These are phyloP conservation scores for Scedosporium apiospermum DNA, from an alignment of 2,329 filamentous ascomycete genomes.

Conservation along the genomic window DNA sequence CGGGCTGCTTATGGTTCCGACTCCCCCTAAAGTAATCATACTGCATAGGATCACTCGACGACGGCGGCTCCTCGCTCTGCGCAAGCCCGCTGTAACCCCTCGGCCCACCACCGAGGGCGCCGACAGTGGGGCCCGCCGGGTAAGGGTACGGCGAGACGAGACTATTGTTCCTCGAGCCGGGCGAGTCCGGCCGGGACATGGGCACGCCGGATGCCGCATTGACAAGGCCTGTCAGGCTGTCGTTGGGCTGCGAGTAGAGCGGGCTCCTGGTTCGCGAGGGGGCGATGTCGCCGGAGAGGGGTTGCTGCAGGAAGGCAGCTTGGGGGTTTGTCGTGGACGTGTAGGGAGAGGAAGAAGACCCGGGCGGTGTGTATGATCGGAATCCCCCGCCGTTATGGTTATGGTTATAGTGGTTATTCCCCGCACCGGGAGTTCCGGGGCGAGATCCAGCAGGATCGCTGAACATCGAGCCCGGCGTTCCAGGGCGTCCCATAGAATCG, in stretches of 20 bases:
- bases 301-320: conserved; percentile 9
- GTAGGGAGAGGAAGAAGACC: conserved; percentile 1
- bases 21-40: conserved; percentile 49
- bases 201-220: conserved; percentile 43
- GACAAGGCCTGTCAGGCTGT: conserved; percentile 44
- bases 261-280: conserved; percentile 31
- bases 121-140: conserved; percentile 30
- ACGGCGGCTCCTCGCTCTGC: conserved; percentile 37
- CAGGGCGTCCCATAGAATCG: conserved; percentile 47
- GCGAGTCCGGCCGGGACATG: conserved; percentile 19
- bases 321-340: conserved; percentile 2
- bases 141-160: conserved; percentile 13
- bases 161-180: conserved; percentile 22
- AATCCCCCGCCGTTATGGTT: conserved; percentile 2
- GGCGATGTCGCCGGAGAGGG: conserved; percentile 12
- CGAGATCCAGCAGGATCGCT: conserved; percentile 36
- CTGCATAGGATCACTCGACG: conserved; percentile 33
- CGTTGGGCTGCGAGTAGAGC: conserved; percentile 41
- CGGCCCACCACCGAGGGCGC: conserved; percentile 48
- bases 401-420: neutral
- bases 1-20: conserved; percentile 20
- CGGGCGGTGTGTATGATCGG: conserved; percentile 10
- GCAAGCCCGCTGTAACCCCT: conserved; percentile 50
- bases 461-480: conserved; percentile 45
- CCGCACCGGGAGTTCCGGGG: conserved; percentile 35